Evolutionary conservation across 805 yeast species (phyloP), one percentile per base, ranked within the genome.

Genomic region (Hanseniaspora valbyensis): DNA sequence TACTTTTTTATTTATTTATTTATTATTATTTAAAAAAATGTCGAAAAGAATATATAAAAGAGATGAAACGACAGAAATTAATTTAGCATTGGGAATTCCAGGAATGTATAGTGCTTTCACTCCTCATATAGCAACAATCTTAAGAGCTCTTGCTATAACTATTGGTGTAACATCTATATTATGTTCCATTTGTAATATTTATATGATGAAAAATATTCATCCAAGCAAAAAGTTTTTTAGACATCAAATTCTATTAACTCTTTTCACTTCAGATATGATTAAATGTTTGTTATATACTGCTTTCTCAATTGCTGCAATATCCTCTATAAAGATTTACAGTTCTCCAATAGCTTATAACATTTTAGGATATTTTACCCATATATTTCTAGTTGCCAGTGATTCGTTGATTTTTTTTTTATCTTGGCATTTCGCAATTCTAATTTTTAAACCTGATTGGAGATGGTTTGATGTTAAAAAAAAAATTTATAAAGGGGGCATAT

Each of bases 371-470:
- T 78, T 86, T 63, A 83, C 94, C 1, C 84, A 89, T 3, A 71
- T 79, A 34, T 73, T 85, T 22, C 81, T 83, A 10, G 92, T 84
- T 63, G 95, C 95, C 19, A 87, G 89, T 1, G 96, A 88, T 65
- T 87, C 86, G 48, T 67, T 86, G 32, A 73, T 81, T 32, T 83
- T 88, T 65, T 30, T 34, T 13, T 12, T 34, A 6, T 95, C 95
- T 1, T 66, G 86, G 16, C 95, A 88, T 64, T 82, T 90, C 9
- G 85, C 79, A 22, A 59, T 87, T 40, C 66, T 86, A 24, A 81
- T 88, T 3, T 83, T 85, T 62, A 68, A 70, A 53, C 86, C 90
- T 0, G 70, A 69, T 26, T 69, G 72, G 53, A 72, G 69, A 52
- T 70, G 74, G 57, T 64, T 64, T 44, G 61, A 61, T 53, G 58